Base-by-base conservation (phyloP, 192 early-diverging fungal genomes). In the Backusella psychrophila region DNA sequence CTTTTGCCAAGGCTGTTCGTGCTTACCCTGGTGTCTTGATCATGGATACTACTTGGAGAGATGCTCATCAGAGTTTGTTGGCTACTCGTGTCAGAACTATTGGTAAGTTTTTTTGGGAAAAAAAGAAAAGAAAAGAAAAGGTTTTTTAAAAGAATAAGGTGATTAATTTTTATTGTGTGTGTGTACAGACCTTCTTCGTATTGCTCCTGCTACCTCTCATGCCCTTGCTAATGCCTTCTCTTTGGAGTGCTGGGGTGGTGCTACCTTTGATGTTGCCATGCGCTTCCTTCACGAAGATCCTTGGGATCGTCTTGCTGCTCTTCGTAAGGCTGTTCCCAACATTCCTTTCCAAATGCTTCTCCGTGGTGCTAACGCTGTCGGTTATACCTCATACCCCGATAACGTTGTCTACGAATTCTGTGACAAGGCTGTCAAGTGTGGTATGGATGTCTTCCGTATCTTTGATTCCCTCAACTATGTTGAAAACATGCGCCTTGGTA, bases 341-440 rank as follows among this genome's bases (percentile, higher is more conserved):
- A 90, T 99, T 82, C 97, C 97, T 17, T 99, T 99, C 89, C 96
- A 97, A 86, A 99, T 99, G 97, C 88, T 99, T 66, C 91, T 99
- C 72, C 94, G 97, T 82, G 97, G 97, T 66, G 97, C 97, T 56
- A 99, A 99, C 73, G 97, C 96, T 35, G 97, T 99, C 29, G 97
- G 97, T 23, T 97, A 97, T 86, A 98, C 96, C 49, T 94, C 92
- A 63, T 99, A 99, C 79, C 97, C 97, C 4, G 97, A 99, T 86
- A 98, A 99, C 76, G 92, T 99, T 41, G 92, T 99, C 26, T 97
- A 96, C 77, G 96, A 96, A 75, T 99, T 99, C 85, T 97, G 96
- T 85, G 92, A 90, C 81, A 95, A 93, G 80, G 97, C 97, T 69
- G 89, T 89, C 74, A 84, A 92, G 77, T 84, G 92, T 72, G 97